A percentile compares a stretch with the other conserved stretches of the same genome.
These are phyloP conservation scores for Diospyros kaki DNA, from an alignment of 148 eudicot genomes.

Conservation along the genomic window DNA sequence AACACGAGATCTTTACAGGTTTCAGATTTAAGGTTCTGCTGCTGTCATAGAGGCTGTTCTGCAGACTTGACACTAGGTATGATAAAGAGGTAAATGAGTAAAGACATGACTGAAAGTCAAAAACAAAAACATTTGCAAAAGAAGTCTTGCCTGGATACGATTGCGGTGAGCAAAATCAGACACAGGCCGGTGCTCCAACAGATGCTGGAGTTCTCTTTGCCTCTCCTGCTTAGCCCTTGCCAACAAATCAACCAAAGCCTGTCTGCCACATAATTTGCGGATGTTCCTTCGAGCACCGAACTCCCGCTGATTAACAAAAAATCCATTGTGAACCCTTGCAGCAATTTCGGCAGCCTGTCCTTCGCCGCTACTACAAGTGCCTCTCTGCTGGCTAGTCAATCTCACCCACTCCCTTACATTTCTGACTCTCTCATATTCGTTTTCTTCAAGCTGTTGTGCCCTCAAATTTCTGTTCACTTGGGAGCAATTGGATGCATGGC, in stretches of 20 bases:
- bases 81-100: background rate
- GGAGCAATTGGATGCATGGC: conserved; percentile 30
- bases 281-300: conserved; percentile 45
- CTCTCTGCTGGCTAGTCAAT: conserved; percentile 44
- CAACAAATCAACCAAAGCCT: conserved; percentile 81
- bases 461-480: conserved; percentile 33
- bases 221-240: conserved; percentile 56
- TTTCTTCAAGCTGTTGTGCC: conserved; percentile 48
- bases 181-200: conserved; percentile 54
- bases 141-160: conserved; percentile 71
- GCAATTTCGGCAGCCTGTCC: conserved; percentile 48
- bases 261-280: conserved; percentile 77
- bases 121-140: background rate
- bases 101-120: background rate
- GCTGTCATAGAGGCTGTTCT: background rate
- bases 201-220: conserved; percentile 53
- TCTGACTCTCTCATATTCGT: conserved; percentile 59
- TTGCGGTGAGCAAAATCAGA: conserved; percentile 70
- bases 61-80: background rate
- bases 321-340: conserved; percentile 45
- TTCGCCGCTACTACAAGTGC: conserved; percentile 32
- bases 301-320: conserved; percentile 30
- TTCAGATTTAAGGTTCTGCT: background rate
- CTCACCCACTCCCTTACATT: conserved; percentile 62
- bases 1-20: background rate